phyloP scores from a whole-genome alignment of 2,329 filamentous ascomycete species.

The Apiospora pterosperma region DNA sequence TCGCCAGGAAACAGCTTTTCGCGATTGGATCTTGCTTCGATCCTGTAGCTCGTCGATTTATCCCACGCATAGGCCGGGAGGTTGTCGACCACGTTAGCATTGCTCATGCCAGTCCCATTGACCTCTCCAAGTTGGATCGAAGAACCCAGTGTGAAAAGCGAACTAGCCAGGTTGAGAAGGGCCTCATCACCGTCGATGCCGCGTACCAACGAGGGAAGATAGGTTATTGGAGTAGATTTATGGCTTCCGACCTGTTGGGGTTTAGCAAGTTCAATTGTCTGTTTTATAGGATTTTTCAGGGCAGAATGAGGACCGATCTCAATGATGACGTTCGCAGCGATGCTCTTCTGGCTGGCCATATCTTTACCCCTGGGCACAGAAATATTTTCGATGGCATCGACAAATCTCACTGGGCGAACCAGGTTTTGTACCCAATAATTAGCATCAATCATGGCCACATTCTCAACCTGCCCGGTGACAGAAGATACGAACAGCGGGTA shows the following conservation, averaged over 20 bases:
- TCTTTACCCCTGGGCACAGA: background rate
- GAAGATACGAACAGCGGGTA: background rate
- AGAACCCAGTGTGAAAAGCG: slow-evolving; percentile 8
- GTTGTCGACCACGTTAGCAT: slow-evolving; percentile 10
- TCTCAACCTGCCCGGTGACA: background rate
- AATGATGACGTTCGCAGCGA: slow-evolving; percentile 13
- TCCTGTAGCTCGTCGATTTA: slow-evolving; percentile 4
- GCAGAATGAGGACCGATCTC: slow-evolving; percentile 26
- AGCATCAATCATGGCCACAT: slow-evolving; percentile 9
- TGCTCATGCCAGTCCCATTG: slow-evolving; percentile 9
- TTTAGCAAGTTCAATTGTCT: slow-evolving; percentile 15
- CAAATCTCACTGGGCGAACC: slow-evolving; percentile 30
- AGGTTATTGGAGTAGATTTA: background rate
- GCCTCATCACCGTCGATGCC: background rate
- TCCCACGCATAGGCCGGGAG: slow-evolving; percentile 17
- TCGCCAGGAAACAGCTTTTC: slow-evolving; percentile 5
- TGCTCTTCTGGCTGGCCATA: slow-evolving; percentile 4
- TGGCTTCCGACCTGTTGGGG: background rate
- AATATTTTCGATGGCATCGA: slow-evolving; percentile 20
- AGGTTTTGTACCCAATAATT: slow-evolving; percentile 35
- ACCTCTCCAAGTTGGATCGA: slow-evolving; percentile 6
- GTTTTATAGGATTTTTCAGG: slow-evolving; percentile 29
- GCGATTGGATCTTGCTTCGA: slow-evolving; percentile 5
- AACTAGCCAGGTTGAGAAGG: slow-evolving; percentile 6
- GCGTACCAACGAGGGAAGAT: background rate